phyloP scores from a whole-genome alignment of 2,329 filamentous ascomycete genomes.

The Diaporthe citri region DNA sequence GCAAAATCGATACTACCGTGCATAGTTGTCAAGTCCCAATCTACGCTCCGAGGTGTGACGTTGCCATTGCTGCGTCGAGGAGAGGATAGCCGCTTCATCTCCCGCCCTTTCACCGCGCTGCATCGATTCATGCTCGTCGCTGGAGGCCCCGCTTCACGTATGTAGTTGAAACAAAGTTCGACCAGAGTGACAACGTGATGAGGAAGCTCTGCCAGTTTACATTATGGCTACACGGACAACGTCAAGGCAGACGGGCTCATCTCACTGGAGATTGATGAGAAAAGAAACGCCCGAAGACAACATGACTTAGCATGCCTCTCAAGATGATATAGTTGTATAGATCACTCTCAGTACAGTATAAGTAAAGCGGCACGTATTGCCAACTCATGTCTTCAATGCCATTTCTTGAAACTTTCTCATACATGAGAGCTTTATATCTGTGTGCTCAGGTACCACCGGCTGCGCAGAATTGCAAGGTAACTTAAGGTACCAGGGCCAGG shows the following conservation, averaged over 20 bases:
- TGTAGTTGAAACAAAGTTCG: neutral
- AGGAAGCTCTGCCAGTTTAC: neutral
- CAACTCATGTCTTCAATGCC: neutral
- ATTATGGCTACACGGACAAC: too few species aligned
- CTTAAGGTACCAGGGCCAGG: too few species aligned
- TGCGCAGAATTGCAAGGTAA: too few species aligned
- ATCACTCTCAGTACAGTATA: neutral
- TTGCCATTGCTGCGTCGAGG: neutral
- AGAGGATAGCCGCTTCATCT: neutral
- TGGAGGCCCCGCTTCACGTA: neutral
- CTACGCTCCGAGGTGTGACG: conserved; percentile 11
- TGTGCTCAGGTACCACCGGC: too few species aligned
- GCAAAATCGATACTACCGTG: conserved; percentile 20
- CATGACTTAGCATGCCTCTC: neutral
- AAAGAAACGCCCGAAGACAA: neutral
- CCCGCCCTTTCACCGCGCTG: neutral
- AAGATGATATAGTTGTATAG: neutral
- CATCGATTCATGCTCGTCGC: neutral
- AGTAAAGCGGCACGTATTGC: neutral
- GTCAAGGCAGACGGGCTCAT: too few species aligned
- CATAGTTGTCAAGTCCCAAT: conserved; percentile 19
- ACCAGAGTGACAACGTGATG: too few species aligned
- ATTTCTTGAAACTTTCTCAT: neutral
- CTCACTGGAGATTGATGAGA: neutral
- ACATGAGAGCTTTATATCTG: neutral